Percentiles rank a stretch among this genome's conserved stretches.
These are phyloP conservation scores for Plasmodium adleri DNA, from an alignment of 169 alveolate species.

Conservation along the genomic window DNA sequence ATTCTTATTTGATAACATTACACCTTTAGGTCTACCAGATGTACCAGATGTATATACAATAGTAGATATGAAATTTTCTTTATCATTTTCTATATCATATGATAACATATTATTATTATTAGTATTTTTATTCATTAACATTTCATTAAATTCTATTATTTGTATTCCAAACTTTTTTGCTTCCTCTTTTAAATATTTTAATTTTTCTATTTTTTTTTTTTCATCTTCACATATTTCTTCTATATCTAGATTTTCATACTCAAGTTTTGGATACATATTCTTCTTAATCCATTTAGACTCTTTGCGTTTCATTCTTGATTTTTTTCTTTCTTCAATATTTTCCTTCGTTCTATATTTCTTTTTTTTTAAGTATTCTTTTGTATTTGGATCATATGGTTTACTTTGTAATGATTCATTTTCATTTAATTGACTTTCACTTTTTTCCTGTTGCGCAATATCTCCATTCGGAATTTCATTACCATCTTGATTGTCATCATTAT, in stretches of 20 bases:
- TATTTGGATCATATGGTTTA: too few relatives aligned
- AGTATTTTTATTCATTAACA: background rate
- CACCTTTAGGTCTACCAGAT: constrained; percentile 99
- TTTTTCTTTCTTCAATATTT: too few relatives aligned
- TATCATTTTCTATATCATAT: background rate
- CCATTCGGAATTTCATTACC: background rate
- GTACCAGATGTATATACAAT: constrained; percentile 98
- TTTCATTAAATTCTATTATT: background rate
- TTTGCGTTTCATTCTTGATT: too few relatives aligned
- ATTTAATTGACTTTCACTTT: too few relatives aligned
- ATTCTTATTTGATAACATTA: constrained; percentile 90
- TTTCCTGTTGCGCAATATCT: too few relatives aligned
- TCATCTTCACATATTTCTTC: background rate
- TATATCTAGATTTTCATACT: background rate
- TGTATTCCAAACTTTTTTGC: background rate
- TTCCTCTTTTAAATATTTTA: background rate
- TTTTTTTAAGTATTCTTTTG: too few relatives aligned
- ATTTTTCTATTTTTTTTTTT: background rate
- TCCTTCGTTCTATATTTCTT: too few relatives aligned
- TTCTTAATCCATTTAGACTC: too few relatives aligned
- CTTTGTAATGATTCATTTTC: too few relatives aligned
- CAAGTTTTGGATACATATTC: too few relatives aligned
- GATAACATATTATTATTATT: background rate
- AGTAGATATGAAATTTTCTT: constrained; percentile 88
- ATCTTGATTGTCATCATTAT: background rate